Evolutionary conservation across 257 asterid genomes (phyloP).

Genomic region (Solanum piurae): DNA sequence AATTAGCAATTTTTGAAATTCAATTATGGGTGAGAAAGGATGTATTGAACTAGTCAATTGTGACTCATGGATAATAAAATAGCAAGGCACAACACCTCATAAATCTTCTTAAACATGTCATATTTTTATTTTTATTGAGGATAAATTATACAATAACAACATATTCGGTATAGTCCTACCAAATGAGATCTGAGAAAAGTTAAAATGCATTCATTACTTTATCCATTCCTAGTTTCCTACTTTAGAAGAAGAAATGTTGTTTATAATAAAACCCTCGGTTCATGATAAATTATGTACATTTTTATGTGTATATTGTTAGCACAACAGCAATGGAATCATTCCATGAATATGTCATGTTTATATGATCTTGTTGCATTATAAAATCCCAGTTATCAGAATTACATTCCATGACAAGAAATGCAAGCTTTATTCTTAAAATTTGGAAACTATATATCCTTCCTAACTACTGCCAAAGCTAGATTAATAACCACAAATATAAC

Average conservation of each 20-base stretch:
- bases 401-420: background rate
- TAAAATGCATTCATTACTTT: too few relatives aligned
- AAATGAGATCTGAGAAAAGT: too few relatives aligned
- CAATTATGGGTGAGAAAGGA: background rate
- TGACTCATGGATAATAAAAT: background rate
- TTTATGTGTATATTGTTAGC: background rate
- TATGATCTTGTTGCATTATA: background rate
- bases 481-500: background rate
- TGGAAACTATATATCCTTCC: background rate
- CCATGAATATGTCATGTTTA: too few relatives aligned
- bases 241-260: too few relatives aligned
- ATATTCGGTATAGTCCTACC: too few relatives aligned
- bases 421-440: background rate
- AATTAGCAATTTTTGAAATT: background rate
- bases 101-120: too few relatives aligned
- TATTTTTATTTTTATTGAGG: too few relatives aligned
- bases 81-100: too few relatives aligned
- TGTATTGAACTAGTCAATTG: background rate
- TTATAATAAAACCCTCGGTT: too few relatives aligned
- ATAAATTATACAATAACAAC: too few relatives aligned
- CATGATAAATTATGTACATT: too few relatives aligned
- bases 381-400: background rate
- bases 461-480: background rate
- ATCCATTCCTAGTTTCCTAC: too few relatives aligned
- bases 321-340: background rate